phyloP scores from a whole-genome alignment of 176 grass and related monocot genomes.

The Triticum turgidum region DNA sequence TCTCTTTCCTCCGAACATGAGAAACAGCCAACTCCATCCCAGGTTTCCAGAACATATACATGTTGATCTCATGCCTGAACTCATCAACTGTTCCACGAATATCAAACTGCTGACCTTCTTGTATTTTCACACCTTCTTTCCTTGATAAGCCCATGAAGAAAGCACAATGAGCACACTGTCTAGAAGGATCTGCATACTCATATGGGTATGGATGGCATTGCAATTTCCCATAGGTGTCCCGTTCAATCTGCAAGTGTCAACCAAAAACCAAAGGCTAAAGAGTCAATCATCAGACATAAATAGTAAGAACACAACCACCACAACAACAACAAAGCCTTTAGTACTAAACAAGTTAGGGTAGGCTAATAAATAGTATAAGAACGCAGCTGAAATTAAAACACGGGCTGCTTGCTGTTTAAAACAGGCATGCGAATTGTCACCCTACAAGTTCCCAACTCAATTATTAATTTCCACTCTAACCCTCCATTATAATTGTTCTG shows the following conservation, averaged over 20 bases:
- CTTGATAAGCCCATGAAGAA: conserved; percentile 96
- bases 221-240: conserved; percentile 86
- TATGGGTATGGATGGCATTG: conserved; percentile 96
- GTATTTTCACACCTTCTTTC: conserved; percentile 86
- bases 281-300: conserved; percentile 4
- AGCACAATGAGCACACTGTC: conserved; percentile 83
- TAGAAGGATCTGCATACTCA: conserved; percentile 73
- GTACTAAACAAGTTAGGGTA: no score
- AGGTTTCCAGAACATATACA: conserved; percentile 91
- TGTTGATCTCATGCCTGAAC: conserved; percentile 72
- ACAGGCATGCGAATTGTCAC: neutral
- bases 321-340: no score
- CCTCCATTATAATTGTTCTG: no score
- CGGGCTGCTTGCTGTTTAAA: neutral
- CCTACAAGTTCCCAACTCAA: neutral
- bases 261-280: neutral
- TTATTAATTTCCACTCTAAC: neutral
- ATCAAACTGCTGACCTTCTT: conserved; percentile 98
- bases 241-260: conserved; percentile 72
- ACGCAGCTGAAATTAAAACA: neutral
- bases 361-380: no score
- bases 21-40: conserved; percentile 95
- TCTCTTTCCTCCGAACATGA: conserved; percentile 88
- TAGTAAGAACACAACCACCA: neutral
- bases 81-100: conserved; percentile 96